Base-by-base conservation (phyloP, 306 rosid species). In the Cicer bijugum region DNA sequence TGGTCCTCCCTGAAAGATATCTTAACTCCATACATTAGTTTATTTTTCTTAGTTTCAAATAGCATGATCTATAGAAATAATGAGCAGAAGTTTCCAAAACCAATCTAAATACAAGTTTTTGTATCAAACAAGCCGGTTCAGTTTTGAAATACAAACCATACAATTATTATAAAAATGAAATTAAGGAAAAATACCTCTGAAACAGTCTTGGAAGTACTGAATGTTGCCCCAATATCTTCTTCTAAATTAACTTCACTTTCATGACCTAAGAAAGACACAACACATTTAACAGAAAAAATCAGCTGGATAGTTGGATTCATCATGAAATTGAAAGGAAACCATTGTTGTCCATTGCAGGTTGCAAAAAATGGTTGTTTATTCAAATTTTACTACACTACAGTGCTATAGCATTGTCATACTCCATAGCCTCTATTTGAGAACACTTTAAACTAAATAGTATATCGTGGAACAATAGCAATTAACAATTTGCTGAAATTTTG, bases 181-280 rank as follows among this genome's bases (percentile, higher is more conserved):
- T 56, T 55, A 51, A 51, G 67, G 33, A 44, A 44, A 53, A 72
- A 8, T 37, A 61, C 74, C 80, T 74, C 80, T 19, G 85, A 67
- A 52, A 68, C 69, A 58, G 52, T 46, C 71, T 69, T 80, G 85
- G 68, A 61, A 48, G 85, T 59, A 71, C 71, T 75, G 39, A 89
- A 37, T 53, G 78, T 17, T 72, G 68, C 62, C 75, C 74, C 71
- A 8, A 14, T 55, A 14, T 63, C 77, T 71, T 64, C 85, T 47
- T 63, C 76, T 44, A 37, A 69, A 75, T 78, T 77, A 78, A 42
- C 51, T 42, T 82, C 91, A 76, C 11, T 73, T 6, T 78, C 84
- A 71, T 66, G 63, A 76, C 80, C 93, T 89, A 71, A 42, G 39
- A 53, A 76, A 12, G 1, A 75, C 38, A 81, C 2, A 9, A 79